These are phyloP conservation scores for Candida manassasensis DNA, from an alignment of 805 yeast genomes.

Conservation along the genomic window DNA sequence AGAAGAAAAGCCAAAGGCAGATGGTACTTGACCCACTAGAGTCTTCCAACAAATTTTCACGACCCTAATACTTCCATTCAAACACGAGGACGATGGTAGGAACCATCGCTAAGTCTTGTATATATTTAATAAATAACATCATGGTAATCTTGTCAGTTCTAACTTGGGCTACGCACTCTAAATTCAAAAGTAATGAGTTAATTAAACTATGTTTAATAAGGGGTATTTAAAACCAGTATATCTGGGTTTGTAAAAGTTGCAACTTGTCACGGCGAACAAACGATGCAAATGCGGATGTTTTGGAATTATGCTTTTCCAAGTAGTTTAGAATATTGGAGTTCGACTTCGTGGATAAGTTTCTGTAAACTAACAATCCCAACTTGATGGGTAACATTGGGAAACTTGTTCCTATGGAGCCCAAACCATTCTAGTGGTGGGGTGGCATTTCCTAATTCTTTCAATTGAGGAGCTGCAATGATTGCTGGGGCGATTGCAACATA, in stretches of 20 bases:
- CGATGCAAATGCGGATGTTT: background rate
- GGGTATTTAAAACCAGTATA: too few relatives aligned
- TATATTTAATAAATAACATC: conserved; percentile 1
- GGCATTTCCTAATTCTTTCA: conserved; percentile 90
- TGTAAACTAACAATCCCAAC: conserved; percentile 70
- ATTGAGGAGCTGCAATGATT: conserved; percentile 79
- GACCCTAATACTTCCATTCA: too few relatives aligned
- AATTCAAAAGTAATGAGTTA: too few relatives aligned
- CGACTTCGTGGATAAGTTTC: conserved; percentile 66
- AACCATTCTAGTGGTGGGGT: conserved; percentile 99
- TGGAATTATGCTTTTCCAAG: conserved; percentile 39
- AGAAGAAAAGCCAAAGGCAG: conserved; percentile 86
- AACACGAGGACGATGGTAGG: too few relatives aligned
- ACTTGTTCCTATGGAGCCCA: conserved; percentile 81
- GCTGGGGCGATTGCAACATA: conserved; percentile 73
- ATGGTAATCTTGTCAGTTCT: too few relatives aligned
- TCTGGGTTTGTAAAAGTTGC: too few relatives aligned
- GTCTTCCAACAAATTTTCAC: background rate
- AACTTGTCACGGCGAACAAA: too few relatives aligned
- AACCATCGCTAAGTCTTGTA: background rate
- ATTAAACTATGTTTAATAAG: too few relatives aligned
- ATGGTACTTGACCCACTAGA: conserved; percentile 82
- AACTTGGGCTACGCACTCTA: too few relatives aligned
- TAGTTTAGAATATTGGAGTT: conserved; percentile 45
- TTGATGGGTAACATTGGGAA: conserved; percentile 87